Evolutionary conservation across 129 eudicot genomes (phyloP).

Genomic region (Apium graveolens): DNA sequence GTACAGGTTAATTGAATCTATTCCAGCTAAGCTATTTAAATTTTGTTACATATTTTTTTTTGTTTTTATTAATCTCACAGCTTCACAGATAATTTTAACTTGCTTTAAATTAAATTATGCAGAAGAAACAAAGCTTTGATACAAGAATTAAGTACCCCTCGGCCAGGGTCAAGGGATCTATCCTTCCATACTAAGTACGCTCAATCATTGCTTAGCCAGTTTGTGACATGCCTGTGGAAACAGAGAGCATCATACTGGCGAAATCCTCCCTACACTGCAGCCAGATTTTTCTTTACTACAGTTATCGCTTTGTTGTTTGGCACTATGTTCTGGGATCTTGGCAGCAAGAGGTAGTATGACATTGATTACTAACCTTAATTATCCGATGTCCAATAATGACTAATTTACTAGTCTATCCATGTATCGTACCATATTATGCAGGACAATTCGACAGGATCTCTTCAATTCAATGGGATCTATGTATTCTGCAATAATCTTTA

Average conservation of each 20-base stretch:
- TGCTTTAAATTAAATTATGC: not conserved
- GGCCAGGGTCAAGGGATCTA: slow-evolving; percentile 23
- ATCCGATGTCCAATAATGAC: not conserved
- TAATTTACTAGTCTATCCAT: not conserved
- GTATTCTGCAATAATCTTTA: slow-evolving; percentile 19
- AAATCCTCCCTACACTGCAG: slow-evolving; percentile 32
- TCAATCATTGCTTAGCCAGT: slow-evolving; percentile 27
- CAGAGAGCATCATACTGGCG: slow-evolving; percentile 34
- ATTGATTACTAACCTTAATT: too few relatives aligned
- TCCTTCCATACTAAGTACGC: slow-evolving; percentile 27
- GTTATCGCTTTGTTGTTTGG: slow-evolving; percentile 28
- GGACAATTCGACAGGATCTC: slow-evolving; percentile 21
- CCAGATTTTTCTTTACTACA: slow-evolving; percentile 24
- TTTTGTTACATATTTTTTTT: not conserved
- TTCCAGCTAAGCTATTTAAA: not conserved
- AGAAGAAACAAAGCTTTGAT: slow-evolving; percentile 34
- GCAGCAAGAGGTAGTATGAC: slow-evolving; percentile 16
- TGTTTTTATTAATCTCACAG: not conserved
- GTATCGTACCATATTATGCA: not conserved
- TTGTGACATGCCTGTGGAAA: slow-evolving; percentile 36
- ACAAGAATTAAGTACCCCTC: slow-evolving; percentile 24
- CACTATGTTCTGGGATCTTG: slow-evolving; percentile 29
- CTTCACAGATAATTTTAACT: not conserved
- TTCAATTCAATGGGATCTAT: slow-evolving; percentile 36
- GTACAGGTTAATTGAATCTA: slow-evolving; percentile 12